Evolutionary conservation across 768 basidiomycete genomes (phyloP), one percentile per base, ranked within the genome.

Genomic region (Rhizopogon vinicolor): DNA sequence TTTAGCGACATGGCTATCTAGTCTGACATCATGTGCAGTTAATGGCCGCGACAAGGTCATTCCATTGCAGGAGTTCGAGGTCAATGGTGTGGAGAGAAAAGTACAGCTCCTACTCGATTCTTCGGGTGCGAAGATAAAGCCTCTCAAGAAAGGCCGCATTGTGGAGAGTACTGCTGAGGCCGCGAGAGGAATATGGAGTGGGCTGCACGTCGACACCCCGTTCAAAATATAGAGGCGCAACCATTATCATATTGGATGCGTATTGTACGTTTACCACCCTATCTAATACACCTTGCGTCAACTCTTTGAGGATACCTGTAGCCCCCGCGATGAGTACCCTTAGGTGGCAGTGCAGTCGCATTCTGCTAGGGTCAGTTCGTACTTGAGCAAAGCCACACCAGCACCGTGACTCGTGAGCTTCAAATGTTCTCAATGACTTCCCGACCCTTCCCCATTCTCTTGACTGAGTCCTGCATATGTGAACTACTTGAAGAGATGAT

Each of bases 11-110:
- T 45, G 35, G n/a, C 22, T 22, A 41, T 7, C 35, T 18, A 44
- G 28, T 57, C 59, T 65, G 56, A 64, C 60, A 58, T 16, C 31
- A 31, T 51, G n/a, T 54, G 14, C 67, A 96, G 93, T 84, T 63
- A 95, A 93, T 71, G 81, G 84, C 69, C 81, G 90, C 53, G 90
- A 93, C 72, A 96, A 96, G 75, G 92, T 93, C 67, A 80, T 96
- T 46, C 81, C 88, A 49, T 77, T 95, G 44, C 87, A 89, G 57
- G 79, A 79, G 37, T 81, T 92, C 58, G 83, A 91, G 64, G 84
- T 86, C 56, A 84, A 78, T 45, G 84, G 81, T 22, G 84, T 96
- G 63, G 78, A 83, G 60, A 76, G 83, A 67, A 96, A 95, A 72
- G 81, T 93, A 53, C 77, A 89, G 60, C 82, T 96, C 29, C 75